A percentile compares a stretch with the other conserved stretches of the same genome.
Evolutionary conservation across 495 filamentous ascomycete species (phyloP).

Genomic region (Penicillium cosmopolitanum): DNA sequence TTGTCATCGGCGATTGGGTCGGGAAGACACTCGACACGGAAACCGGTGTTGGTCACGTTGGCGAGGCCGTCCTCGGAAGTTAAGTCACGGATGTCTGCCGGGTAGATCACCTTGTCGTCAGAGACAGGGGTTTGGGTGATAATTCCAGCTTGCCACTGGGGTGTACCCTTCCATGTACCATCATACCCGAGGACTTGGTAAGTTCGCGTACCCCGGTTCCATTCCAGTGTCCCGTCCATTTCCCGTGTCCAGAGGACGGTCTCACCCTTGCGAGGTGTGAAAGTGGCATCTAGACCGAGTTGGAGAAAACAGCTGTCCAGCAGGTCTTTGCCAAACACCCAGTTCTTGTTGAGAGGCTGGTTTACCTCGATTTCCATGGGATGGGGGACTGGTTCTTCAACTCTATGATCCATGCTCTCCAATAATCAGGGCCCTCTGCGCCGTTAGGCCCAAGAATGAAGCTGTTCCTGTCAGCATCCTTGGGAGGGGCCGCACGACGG

Average conservation of each 20-base stretch:
- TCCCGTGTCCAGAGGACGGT: slow-evolving; percentile 57
- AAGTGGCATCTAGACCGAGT: slow-evolving; percentile 49
- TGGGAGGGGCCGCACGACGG: neutral
- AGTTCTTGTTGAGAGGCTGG: slow-evolving; percentile 57
- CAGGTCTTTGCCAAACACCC: slow-evolving; percentile 48
- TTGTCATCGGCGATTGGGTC: slow-evolving; percentile 55
- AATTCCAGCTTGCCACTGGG: slow-evolving; percentile 61
- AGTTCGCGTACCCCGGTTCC: slow-evolving; percentile 30
- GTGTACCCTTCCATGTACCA: slow-evolving; percentile 32
- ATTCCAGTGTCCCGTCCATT: slow-evolving; percentile 42
- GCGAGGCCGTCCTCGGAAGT: slow-evolving; percentile 36
- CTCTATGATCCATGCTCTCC: slow-evolving; percentile 49
- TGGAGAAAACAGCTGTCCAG: slow-evolving; percentile 39
- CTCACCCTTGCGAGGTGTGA: slow-evolving; percentile 59
- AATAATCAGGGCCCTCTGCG: slow-evolving; percentile 58
- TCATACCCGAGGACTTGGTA: slow-evolving; percentile 40
- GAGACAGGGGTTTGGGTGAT: slow-evolving; percentile 56
- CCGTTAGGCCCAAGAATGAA: slow-evolving; percentile 12
- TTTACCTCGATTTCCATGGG: slow-evolving; percentile 46
- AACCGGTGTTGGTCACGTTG: slow-evolving; percentile 55
- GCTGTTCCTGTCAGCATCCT: neutral
- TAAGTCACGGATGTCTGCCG: slow-evolving; percentile 48
- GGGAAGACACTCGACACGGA: slow-evolving; percentile 60
- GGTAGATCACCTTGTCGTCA: slow-evolving; percentile 38
- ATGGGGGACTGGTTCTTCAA: slow-evolving; percentile 37